These are phyloP conservation scores for Eustoma russellianum DNA, from an alignment of 257 asterid species.

Conservation along the genomic window DNA sequence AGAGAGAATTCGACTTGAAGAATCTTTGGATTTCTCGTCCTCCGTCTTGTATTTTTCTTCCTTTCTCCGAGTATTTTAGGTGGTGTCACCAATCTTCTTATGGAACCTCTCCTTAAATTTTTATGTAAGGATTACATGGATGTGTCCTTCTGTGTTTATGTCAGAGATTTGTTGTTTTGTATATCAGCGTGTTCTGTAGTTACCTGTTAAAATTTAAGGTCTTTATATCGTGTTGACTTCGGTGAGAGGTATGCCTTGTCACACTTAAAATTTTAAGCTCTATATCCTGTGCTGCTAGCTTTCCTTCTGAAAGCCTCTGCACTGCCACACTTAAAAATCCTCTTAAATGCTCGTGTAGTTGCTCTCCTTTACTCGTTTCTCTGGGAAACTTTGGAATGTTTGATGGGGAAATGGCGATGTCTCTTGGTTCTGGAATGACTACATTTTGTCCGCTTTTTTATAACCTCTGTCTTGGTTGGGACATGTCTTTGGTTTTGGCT, in stretches of 20 bases:
- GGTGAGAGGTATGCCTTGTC: neutral
- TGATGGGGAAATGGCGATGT: too few relatives aligned
- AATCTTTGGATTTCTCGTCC: neutral
- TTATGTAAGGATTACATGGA: neutral
- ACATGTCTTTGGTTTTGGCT: too few relatives aligned
- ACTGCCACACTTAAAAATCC: too few relatives aligned
- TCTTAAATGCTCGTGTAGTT: too few relatives aligned
- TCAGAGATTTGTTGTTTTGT: neutral
- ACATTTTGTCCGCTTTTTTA: too few relatives aligned
- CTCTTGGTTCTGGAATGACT: too few relatives aligned
- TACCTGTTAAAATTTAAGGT: neutral
- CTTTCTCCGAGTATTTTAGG: neutral
- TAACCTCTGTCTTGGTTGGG: too few relatives aligned
- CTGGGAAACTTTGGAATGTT: too few relatives aligned
- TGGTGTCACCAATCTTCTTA: neutral
- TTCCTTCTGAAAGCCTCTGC: constrained; percentile 2
- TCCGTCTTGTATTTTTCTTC: neutral
- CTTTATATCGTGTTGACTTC: neutral
- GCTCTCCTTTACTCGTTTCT: too few relatives aligned
- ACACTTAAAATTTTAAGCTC: neutral
- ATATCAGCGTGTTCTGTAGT: neutral
- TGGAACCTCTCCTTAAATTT: neutral
- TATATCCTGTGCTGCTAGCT: too few relatives aligned
- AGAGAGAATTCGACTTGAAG: too few relatives aligned
- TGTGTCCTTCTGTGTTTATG: too few relatives aligned